phyloP scores from a whole-genome alignment of 1,139 yeast genomes.

The Spencermartinsiella ligniputridi region DNA sequence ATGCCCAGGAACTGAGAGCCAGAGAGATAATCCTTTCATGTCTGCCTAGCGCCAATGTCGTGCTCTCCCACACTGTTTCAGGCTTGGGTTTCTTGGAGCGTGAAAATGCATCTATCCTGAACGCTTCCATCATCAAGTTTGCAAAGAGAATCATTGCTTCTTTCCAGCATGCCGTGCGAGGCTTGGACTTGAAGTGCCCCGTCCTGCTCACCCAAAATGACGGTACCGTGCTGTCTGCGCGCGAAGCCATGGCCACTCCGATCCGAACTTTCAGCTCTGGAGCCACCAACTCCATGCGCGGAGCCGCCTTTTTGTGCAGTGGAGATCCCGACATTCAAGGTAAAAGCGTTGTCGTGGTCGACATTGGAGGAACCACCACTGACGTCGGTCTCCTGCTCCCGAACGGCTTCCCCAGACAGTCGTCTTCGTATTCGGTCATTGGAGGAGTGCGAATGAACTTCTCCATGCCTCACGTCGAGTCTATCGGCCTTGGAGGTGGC shows the following conservation, averaged over 20 bases:
- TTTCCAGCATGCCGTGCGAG: constrained; percentile 34
- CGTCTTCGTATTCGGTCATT: constrained; percentile 36
- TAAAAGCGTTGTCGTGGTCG: constrained; percentile 35
- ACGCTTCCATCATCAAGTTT: constrained; percentile 40
- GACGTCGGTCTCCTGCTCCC: constrained; percentile 41
- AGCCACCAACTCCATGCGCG: constrained; percentile 45
- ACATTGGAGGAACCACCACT: constrained; percentile 45
- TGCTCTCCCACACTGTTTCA: constrained; percentile 37
- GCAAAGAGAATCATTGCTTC: constrained; percentile 37
- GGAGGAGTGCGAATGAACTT: constrained; percentile 44
- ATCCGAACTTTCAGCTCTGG: constrained; percentile 44
- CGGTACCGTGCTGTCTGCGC: constrained; percentile 39
- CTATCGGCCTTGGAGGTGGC: constrained; percentile 45
- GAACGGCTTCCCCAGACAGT: constrained; percentile 41
- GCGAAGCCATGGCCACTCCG: constrained; percentile 37
- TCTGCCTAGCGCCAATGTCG: constrained; percentile 35
- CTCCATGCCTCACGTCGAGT: constrained; percentile 44
- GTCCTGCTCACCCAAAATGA: constrained; percentile 42
- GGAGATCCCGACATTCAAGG: constrained; percentile 29
- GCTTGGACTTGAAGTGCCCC: constrained; percentile 36
- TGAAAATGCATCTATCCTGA: constrained; percentile 42
- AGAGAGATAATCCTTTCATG: constrained; percentile 29
- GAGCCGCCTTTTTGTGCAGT: constrained; percentile 40
- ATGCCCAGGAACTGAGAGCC: constrained; percentile 36
- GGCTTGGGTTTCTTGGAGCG: constrained; percentile 42